A percentile compares a stretch with the other conserved stretches of the same genome.
phyloP scores from a whole-genome alignment of 768 basidiomycete species.

The Mycena kentingensis region DNA sequence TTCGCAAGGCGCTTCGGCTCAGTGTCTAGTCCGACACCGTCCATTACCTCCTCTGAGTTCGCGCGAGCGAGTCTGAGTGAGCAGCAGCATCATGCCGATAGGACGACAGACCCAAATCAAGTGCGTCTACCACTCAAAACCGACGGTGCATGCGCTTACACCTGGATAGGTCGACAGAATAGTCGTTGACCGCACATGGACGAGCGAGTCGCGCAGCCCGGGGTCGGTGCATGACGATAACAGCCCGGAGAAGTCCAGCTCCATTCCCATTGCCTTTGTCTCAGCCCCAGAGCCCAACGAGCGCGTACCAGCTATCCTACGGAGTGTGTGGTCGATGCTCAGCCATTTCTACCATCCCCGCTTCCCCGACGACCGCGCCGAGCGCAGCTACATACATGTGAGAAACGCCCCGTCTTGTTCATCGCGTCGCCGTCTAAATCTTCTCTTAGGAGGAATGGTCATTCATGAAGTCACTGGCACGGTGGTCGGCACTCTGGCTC shows the following conservation, averaged over 20 bases:
- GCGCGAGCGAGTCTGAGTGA: background rate
- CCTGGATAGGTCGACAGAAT: conserved; percentile 60
- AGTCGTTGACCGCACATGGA: conserved; percentile 74
- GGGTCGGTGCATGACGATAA: background rate
- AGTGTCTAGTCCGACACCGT: conserved; percentile 51
- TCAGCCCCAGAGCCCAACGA: conserved; percentile 33
- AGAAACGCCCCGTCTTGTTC: background rate
- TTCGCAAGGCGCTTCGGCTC: conserved; percentile 58
- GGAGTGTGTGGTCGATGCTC: conserved; percentile 40
- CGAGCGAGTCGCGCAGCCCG: conserved; percentile 40
- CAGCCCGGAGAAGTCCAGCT: conserved; percentile 52
- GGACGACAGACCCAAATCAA: conserved; percentile 11
- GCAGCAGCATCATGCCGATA: no score
- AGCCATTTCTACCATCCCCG: conserved; percentile 60
- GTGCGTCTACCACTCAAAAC: conserved; percentile 6
- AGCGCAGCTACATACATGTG: conserved; percentile 48
- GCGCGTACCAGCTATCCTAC: conserved; percentile 30
- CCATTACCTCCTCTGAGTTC: no score
- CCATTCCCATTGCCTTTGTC: no score
- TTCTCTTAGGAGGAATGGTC: conserved; percentile 68
- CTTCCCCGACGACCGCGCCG: conserved; percentile 59
- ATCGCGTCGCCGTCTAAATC: conserved; percentile 8
- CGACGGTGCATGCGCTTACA: background rate
- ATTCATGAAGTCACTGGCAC: conserved; percentile 62
- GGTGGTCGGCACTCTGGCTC: conserved; percentile 66